Base-by-base conservation (phyloP, 164 flowering plant species). In the Aristolochia californica region DNA sequence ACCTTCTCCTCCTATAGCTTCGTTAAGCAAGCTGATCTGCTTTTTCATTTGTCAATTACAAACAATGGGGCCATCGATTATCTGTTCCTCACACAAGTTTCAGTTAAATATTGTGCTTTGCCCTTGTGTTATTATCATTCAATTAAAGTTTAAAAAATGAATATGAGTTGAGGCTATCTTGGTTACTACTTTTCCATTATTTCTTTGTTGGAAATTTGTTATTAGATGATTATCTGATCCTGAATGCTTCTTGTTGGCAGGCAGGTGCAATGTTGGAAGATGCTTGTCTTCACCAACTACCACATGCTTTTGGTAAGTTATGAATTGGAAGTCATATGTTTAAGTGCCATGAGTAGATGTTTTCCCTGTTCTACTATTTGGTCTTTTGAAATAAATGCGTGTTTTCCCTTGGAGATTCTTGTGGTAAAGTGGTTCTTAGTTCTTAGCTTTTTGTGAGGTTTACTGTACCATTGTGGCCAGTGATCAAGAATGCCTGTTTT, bases 201-300 rank as follows among this genome's bases (percentile, higher is more conserved):
- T 17, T 4, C 1, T 20, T 47, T 47, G 50, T 47, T 47, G 4
- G 8, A 47, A 24, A 34, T 5, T 34, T 34, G 40, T 34, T 34
- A 2, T 50, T 23, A 22, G 23, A 50, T 50, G 14, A 14, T 20
- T 10, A 5, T 50, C 13, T 22, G 23, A 5, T 22, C 27, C 21
- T 49, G 21, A 49, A 47, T 52, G 30, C 57, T 65, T 58, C n/a
- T 28, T 62, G 18, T 64, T 72, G 71, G 48, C 84, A 93, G 99
- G 97, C 96, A 45, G 99, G 99, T 62, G 99, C 99, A 23, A 94
- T 90, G 97, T 58, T 94, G 50, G 99, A 97, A 40, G 97, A 90
- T 84, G 93, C 99, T 55, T 94, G 90, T 77, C 93, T 94, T 74
- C 99, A 94, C 76, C 99, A 94, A 64, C 70, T 94, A 61, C 99